Conservation (phyloP, 192 early-diverging fungal species). For the Coemansia reversa region DNA sequence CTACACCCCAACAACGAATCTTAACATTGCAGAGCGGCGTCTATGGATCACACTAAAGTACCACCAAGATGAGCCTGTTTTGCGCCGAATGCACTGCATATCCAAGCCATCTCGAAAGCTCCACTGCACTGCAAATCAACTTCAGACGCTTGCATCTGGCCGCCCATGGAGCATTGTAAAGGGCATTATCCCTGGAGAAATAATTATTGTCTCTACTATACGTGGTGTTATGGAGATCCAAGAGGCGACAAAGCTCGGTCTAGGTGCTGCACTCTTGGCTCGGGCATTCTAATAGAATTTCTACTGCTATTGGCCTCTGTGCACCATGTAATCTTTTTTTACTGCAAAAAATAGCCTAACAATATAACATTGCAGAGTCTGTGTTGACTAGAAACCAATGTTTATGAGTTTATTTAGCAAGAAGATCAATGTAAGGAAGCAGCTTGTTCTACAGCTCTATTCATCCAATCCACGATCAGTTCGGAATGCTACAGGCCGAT, state of each 20-base stretch:
- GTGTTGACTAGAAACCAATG: too few species aligned
- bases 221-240: slow-evolving; percentile 87
- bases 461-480: not conserved
- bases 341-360: too few species aligned
- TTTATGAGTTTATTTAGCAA: too few species aligned
- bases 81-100: slow-evolving; percentile 75
- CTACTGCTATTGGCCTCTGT: too few species aligned
- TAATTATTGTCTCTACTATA: slow-evolving; percentile 84
- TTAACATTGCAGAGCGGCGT: slow-evolving; percentile 78
- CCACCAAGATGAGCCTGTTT: slow-evolving; percentile 75
- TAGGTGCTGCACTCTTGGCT: slow-evolving; percentile 88
- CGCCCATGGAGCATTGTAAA: slow-evolving; percentile 73
- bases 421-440: too few species aligned
- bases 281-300: slow-evolving; percentile 51
- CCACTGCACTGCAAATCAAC: slow-evolving; percentile 76
- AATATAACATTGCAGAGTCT: too few species aligned
- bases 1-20: slow-evolving; percentile 73
- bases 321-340: too few species aligned
- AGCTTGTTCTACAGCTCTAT: too few species aligned
- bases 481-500: slow-evolving; percentile 36
- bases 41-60: slow-evolving; percentile 97
- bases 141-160: slow-evolving; percentile 73
- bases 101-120: slow-evolving; percentile 84
- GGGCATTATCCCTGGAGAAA: slow-evolving; percentile 84
- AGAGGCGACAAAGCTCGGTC: slow-evolving; percentile 79